phyloP scores from a whole-genome alignment of 805 yeast species.

The Candida xyloterini region DNA sequence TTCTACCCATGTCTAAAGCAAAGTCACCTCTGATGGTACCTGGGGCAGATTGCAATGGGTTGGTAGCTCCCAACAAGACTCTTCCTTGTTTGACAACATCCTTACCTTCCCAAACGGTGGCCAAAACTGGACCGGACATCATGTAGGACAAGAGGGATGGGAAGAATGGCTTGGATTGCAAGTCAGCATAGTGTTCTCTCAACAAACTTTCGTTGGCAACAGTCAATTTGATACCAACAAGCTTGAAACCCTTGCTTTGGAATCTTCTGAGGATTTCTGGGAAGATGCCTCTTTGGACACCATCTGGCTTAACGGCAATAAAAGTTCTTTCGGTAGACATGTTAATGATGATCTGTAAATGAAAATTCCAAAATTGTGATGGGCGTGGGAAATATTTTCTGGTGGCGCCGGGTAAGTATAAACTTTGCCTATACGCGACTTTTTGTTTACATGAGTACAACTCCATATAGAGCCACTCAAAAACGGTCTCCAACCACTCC shows the following conservation, averaged over 20 bases:
- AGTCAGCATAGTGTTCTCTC: slow-evolving; percentile 93
- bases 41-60: slow-evolving; percentile 95
- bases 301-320: slow-evolving; percentile 97
- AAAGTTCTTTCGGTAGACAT: slow-evolving; percentile 83
- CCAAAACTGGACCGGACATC: slow-evolving; percentile 97
- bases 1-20: slow-evolving; percentile 98
- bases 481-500: slow-evolving; percentile 35
- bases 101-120: slow-evolving; percentile 99
- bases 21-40: slow-evolving; percentile 99
- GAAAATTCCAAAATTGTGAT: slow-evolving; percentile 1
- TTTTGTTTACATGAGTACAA: slow-evolving; percentile 11
- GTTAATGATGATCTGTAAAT: slow-evolving; percentile 14
- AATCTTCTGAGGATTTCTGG: slow-evolving; percentile 87
- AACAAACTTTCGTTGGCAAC: slow-evolving; percentile 83
- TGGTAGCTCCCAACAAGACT: slow-evolving; percentile 96
- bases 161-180: slow-evolving; percentile 95
- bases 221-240: slow-evolving; percentile 91
- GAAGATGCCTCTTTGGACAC: slow-evolving; percentile 98
- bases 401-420: slow-evolving; percentile 6
- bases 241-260: slow-evolving; percentile 96
- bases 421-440: slow-evolving; percentile 5
- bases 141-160: slow-evolving; percentile 94
- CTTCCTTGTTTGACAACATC: slow-evolving; percentile 99
- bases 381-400: slow-evolving; percentile 8
- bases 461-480: slow-evolving; percentile 10